phyloP scores from a whole-genome alignment of 257 asterid genomes.

The Eucommia ulmoides region DNA sequence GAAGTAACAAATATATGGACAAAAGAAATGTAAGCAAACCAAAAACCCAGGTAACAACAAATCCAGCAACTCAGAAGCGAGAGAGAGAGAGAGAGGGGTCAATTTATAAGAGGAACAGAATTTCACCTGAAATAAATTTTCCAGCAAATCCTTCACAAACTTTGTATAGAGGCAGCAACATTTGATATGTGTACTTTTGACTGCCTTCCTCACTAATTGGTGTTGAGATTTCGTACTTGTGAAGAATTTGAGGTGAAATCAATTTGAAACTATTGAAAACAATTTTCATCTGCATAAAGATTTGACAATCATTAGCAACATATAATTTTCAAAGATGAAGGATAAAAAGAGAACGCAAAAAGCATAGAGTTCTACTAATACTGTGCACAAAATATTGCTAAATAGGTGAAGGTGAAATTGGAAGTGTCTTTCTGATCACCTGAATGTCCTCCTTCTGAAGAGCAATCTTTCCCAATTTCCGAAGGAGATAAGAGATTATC shows the following conservation, averaged over 20 bases:
- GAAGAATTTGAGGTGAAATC: constrained; percentile 49
- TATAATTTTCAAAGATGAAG: background rate
- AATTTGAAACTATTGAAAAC: constrained; percentile 60
- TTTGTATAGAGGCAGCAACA: constrained; percentile 72
- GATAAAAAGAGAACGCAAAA: background rate
- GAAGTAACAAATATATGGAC: too few relatives aligned
- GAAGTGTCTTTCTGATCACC: too few relatives aligned
- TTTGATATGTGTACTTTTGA: constrained; percentile 47
- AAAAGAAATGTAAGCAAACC: too few relatives aligned
- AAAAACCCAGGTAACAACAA: too few relatives aligned
- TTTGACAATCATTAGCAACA: constrained; percentile 8
- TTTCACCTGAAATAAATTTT: constrained; percentile 57
- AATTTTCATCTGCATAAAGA: constrained; percentile 59
- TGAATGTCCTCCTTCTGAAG: constrained; percentile 56
- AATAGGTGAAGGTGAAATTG: too few relatives aligned
- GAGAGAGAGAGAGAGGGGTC: too few relatives aligned
- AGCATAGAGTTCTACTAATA: too few relatives aligned
- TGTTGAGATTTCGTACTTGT: constrained; percentile 11
- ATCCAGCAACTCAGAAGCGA: too few relatives aligned
- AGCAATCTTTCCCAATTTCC: constrained; percentile 63
- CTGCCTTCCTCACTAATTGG: constrained; percentile 24
- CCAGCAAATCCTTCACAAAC: constrained; percentile 76
- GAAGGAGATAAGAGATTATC: constrained; percentile 59
- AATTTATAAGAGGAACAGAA: too few relatives aligned
- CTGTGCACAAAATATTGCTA: too few relatives aligned